These are phyloP conservation scores for Penicillium sp. DNA, from an alignment of 2,329 filamentous ascomycete genomes.

Conservation along the genomic window DNA sequence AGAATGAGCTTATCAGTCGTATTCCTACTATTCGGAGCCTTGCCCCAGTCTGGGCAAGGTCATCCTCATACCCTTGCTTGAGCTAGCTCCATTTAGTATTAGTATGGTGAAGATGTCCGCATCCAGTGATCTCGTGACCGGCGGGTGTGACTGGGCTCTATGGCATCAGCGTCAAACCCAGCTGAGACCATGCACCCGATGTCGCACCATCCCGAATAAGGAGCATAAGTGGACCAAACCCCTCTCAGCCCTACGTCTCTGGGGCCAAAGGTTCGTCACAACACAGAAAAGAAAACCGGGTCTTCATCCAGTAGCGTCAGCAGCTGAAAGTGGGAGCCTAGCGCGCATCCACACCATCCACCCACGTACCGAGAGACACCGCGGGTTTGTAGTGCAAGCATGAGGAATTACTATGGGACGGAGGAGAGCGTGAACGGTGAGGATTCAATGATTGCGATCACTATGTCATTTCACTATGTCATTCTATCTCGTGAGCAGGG, in stretches of 20 bases:
- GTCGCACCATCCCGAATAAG: background rate
- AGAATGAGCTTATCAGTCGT: background rate
- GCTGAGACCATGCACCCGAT: slow-evolving; percentile 1
- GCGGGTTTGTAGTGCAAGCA: background rate
- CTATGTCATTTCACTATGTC: background rate
- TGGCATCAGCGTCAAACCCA: slow-evolving; percentile 1
- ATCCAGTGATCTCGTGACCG: background rate
- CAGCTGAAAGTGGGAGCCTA: slow-evolving; percentile 26
- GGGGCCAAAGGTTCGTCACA: background rate
- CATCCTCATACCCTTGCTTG: background rate
- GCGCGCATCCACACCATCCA: background rate
- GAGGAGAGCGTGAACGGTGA: background rate
- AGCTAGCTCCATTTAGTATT: background rate
- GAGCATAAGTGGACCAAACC: background rate
- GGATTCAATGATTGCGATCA: too few relatives aligned
- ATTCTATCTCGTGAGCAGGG: background rate
- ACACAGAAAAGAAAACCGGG: background rate
- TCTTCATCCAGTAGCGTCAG: slow-evolving; percentile 15
- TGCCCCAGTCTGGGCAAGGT: background rate
- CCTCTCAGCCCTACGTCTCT: slow-evolving; percentile 6
- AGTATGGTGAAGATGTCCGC: background rate
- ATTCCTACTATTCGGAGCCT: background rate
- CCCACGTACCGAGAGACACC: background rate
- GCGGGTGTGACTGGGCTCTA: background rate
- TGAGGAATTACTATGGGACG: background rate